Evolutionary conservation across 805 yeast genomes (phyloP).

Genomic region (Teunomyces gatunensis): DNA sequence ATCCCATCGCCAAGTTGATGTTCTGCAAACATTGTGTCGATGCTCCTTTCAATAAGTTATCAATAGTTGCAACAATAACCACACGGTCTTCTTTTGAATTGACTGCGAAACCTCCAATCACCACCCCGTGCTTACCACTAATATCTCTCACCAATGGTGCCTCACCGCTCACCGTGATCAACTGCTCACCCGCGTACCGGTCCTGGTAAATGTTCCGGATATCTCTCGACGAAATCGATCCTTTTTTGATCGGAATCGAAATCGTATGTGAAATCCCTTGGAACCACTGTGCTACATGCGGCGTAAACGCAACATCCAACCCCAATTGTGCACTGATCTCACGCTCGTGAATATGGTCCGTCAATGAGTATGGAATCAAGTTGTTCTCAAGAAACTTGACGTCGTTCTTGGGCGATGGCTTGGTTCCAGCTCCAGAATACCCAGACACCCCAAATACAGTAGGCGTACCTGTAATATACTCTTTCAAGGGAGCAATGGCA

Average conservation of each 20-base stretch:
- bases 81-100: conserved; percentile 85
- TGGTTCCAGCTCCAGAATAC: conserved; percentile 98
- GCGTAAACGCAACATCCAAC: conserved; percentile 78
- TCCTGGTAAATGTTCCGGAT: conserved; percentile 84
- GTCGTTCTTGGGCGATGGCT: conserved; percentile 96
- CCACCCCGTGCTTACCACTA: conserved; percentile 91
- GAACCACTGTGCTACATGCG: conserved; percentile 99
- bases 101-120: conserved; percentile 94
- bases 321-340: conserved; percentile 86
- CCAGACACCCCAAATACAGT: conserved; percentile 95
- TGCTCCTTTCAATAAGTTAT: conserved; percentile 95
- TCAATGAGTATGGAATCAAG: conserved; percentile 89
- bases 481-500: conserved; percentile 83
- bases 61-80: conserved; percentile 93
- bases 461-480: conserved; percentile 69
- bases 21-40: conserved; percentile 98
- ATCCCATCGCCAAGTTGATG: conserved; percentile 84
- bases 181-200: conserved; percentile 80
- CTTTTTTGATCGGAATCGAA: conserved; percentile 74
- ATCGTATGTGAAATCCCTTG: conserved; percentile 96
- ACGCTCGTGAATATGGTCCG: conserved; percentile 95
- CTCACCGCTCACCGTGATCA: conserved; percentile 84
- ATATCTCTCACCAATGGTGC: conserved; percentile 91
- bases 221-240: conserved; percentile 72
- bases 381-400: conserved; percentile 70